Evolutionary conservation across 306 rosid species (phyloP).

Genomic region (Gillenia trifoliata): DNA sequence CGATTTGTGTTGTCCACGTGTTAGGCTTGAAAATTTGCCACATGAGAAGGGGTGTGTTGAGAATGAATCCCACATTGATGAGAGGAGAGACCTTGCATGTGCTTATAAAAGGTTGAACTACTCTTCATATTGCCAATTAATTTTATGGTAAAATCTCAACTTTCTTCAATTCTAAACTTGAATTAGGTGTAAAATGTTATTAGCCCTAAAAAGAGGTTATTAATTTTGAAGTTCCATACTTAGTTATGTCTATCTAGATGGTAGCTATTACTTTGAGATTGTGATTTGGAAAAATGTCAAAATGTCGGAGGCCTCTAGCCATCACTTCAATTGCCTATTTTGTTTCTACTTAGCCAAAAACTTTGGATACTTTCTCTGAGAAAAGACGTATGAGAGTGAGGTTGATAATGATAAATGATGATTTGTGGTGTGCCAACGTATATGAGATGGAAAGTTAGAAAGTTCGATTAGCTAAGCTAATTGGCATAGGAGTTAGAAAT

Average conservation of each 20-base stretch:
- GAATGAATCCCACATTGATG: too few relatives aligned
- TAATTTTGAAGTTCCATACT: background rate
- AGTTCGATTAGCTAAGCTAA: slow-evolving; percentile 21
- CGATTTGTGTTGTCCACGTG: too few relatives aligned
- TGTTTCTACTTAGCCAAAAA: slow-evolving; percentile 17
- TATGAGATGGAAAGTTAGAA: slow-evolving; percentile 38
- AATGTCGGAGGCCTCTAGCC: background rate
- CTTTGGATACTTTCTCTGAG: slow-evolving; percentile 33
- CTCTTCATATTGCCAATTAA: too few relatives aligned
- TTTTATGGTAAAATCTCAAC: too few relatives aligned
- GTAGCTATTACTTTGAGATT: background rate
- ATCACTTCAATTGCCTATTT: slow-evolving; percentile 16
- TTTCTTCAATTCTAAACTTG: background rate
- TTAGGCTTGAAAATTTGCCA: too few relatives aligned
- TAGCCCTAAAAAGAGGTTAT: background rate
- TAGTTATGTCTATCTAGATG: background rate
- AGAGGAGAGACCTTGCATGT: too few relatives aligned
- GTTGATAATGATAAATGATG: slow-evolving; percentile 5
- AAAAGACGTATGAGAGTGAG: slow-evolving; percentile 20
- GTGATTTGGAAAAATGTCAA: background rate
- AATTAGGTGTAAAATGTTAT: background rate
- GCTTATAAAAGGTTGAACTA: too few relatives aligned
- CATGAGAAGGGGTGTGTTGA: too few relatives aligned
- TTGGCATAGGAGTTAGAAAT: slow-evolving; percentile 12
- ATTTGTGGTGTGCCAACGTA: slow-evolving; percentile 17